Evolutionary conservation across 306 rosid genomes (phyloP).

Genomic region (Dryas drummondii): DNA sequence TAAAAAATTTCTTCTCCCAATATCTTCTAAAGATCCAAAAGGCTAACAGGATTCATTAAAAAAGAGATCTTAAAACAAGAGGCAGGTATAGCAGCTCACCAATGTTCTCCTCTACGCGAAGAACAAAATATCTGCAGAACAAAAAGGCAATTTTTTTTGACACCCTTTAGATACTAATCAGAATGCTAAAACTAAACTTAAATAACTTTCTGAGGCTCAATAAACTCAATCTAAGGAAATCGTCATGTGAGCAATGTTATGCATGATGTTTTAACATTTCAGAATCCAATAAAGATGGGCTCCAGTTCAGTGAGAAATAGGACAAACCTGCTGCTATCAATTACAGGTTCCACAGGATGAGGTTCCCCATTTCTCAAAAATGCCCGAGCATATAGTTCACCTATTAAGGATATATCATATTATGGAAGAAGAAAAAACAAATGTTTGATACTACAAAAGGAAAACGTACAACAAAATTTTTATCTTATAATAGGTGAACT

Average conservation of each 20-base stretch:
- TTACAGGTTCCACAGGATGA: conserved; percentile 93
- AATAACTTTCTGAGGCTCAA: not conserved
- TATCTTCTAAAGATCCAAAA: not conserved
- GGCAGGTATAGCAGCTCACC: conserved; percentile 52
- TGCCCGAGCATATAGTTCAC: conserved; percentile 97
- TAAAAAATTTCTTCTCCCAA: not conserved
- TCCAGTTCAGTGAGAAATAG: conserved; percentile 7
- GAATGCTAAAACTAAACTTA: conserved; percentile 18
- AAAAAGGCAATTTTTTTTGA: conserved; percentile 14
- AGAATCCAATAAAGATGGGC: not conserved
- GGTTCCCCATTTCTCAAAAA: conserved; percentile 92
- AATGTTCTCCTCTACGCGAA: conserved; percentile 92
- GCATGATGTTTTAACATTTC: conserved; percentile 5
- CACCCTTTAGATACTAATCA: conserved; percentile 17
- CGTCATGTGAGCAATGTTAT: not conserved
- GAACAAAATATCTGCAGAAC: conserved; percentile 87
- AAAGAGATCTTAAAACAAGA: conserved; percentile 19
- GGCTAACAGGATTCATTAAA: not conserved
- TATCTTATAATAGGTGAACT: conserved; percentile 18
- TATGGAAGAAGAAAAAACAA: conserved; percentile 9
- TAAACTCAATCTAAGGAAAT: not conserved
- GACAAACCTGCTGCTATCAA: conserved; percentile 98
- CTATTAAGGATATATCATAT: conserved; percentile 41
- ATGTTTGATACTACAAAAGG: conserved; percentile 11
- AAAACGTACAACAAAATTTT: not conserved